phyloP scores from a whole-genome alignment of 2,329 filamentous ascomycete species.

The Clonostachys sp. region DNA sequence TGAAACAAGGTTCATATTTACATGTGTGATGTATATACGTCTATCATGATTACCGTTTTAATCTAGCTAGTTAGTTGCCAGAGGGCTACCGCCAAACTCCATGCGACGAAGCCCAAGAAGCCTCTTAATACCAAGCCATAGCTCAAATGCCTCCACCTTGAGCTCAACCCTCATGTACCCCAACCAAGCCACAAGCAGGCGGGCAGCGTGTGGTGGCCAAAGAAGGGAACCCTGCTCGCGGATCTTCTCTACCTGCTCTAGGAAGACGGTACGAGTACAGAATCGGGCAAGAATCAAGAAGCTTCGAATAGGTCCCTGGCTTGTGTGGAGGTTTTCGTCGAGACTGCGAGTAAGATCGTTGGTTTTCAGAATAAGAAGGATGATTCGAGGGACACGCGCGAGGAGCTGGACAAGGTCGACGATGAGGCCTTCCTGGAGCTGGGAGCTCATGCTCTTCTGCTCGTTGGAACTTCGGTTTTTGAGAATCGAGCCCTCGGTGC shows the following conservation, averaged over 20 bases:
- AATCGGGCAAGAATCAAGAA: conserved; percentile 68
- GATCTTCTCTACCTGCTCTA: conserved; percentile 59
- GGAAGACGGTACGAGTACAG: conserved; percentile 61
- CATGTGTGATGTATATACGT: neutral
- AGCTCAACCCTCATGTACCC: conserved; percentile 55
- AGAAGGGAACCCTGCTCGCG: conserved; percentile 46
- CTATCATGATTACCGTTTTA: neutral
- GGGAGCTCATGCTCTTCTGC: conserved; percentile 79
- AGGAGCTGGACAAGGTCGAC: conserved; percentile 85
- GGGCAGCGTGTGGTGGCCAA: conserved; percentile 51
- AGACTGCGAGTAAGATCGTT: conserved; percentile 93
- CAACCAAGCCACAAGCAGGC: conserved; percentile 51
- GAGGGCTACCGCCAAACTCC: conserved; percentile 15
- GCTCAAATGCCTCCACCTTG: conserved; percentile 60
- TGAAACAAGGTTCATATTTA: no score
- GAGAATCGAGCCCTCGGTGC: conserved; percentile 50
- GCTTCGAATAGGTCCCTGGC: conserved; percentile 57
- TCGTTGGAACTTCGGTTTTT: conserved; percentile 66
- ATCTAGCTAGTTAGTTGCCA: conserved; percentile 4
- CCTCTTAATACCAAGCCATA: conserved; percentile 53
- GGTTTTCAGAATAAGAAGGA: conserved; percentile 93
- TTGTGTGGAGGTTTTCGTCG: conserved; percentile 83
- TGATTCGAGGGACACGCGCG: conserved; percentile 84
- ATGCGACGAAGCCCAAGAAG: conserved; percentile 25
- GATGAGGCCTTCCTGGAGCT: conserved; percentile 82